Conservation (phyloP, 805 yeast genomes). For the Cyberlindnera saturnus region DNA sequence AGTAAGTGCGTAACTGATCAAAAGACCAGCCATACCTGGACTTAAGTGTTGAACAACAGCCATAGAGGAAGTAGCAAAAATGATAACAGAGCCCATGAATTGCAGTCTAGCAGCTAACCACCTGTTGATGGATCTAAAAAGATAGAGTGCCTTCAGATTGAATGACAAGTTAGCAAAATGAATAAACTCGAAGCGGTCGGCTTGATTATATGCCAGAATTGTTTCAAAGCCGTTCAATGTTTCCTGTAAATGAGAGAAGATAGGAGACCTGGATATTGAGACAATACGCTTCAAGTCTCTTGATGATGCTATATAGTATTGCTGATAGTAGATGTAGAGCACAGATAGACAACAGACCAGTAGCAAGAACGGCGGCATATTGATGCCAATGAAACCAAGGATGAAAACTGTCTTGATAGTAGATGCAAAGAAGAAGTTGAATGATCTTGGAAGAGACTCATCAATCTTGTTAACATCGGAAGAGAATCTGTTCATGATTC, state of each 20-base stretch:
- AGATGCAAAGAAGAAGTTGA: conserved; percentile 41
- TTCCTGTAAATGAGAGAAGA: conserved; percentile 79
- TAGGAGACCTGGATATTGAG: conserved; percentile 66
- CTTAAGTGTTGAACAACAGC: conserved; percentile 41
- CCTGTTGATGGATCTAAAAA: conserved; percentile 58
- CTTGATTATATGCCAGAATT: conserved; percentile 70
- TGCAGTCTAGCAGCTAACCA: conserved; percentile 62
- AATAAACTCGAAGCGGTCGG: conserved; percentile 51
- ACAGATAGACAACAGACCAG: conserved; percentile 39
- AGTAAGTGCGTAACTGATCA: conserved; percentile 58
- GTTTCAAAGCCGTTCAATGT: conserved; percentile 73
- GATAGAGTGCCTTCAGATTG: conserved; percentile 71
- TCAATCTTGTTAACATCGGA: conserved; percentile 57
- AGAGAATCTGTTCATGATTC: conserved; percentile 59
- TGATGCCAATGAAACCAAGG: conserved; percentile 43
- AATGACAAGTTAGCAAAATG: conserved; percentile 66
- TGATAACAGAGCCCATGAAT: conserved; percentile 51
- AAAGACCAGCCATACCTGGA: conserved; percentile 57
- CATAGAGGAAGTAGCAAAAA: conserved; percentile 44
- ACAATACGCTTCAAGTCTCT: conserved; percentile 75
- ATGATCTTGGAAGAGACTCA: conserved; percentile 47
- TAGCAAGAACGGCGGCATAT: conserved; percentile 48
- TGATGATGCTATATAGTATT: conserved; percentile 60
- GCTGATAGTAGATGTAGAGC: conserved; percentile 65
- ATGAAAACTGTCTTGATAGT: conserved; percentile 42